Evolutionary conservation across 2,329 filamentous ascomycete genomes (phyloP).

Genomic region (Aspergillus sp.): DNA sequence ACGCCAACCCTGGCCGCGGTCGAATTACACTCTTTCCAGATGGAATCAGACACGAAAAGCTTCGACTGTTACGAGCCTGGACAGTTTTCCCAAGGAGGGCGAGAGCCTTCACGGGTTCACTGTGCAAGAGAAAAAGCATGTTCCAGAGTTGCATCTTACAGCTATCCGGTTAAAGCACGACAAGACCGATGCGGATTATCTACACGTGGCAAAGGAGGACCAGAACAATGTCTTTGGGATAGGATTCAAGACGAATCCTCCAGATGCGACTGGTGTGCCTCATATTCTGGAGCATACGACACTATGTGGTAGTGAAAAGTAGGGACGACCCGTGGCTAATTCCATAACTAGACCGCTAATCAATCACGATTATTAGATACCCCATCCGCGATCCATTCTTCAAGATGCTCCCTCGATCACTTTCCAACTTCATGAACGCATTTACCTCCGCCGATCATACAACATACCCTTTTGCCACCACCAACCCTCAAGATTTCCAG

Average conservation of each 20-base stretch:
- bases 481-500: conserved; percentile 89
- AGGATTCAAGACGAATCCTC: conserved; percentile 98
- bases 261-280: conserved; percentile 90
- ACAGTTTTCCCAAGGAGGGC: conserved; percentile 71
- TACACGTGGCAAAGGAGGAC: conserved; percentile 91
- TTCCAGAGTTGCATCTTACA: conserved; percentile 89
- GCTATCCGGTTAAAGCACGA: conserved; percentile 88
- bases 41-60: conserved; percentile 14
- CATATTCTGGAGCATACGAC: conserved; percentile 98
- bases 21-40: conserved; percentile 10
- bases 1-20: conserved; percentile 14
- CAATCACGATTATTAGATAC: conserved; percentile 52
- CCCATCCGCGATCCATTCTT: conserved; percentile 99
- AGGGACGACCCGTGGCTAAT: conserved; percentile 18
- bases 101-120: conserved; percentile 93
- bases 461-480: conserved; percentile 96
- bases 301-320: conserved; percentile 92
- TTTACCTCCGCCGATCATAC: conserved; percentile 96
- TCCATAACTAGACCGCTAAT: too few species aligned
- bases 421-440: conserved; percentile 99
- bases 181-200: conserved; percentile 91
- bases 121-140: conserved; percentile 79
- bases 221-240: conserved; percentile 99
- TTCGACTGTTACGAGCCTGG: conserved; percentile 69
- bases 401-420: conserved; percentile 95